Conservation (phyloP, 805 yeast genomes). For the Metschnikowia amazonensis region DNA sequence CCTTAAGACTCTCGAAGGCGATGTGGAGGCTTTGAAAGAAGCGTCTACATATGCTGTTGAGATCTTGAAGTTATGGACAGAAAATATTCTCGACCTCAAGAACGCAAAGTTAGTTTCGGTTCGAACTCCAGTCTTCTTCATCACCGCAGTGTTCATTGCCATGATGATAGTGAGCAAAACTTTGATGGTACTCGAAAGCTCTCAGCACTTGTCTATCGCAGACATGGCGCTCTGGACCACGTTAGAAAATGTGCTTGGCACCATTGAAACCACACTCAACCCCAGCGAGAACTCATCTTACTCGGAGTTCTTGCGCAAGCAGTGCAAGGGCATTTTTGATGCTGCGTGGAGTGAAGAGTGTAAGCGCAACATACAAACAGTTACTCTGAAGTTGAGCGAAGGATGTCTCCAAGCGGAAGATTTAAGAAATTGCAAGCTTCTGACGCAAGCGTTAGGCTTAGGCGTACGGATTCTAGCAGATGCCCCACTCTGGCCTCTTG, state of each 20-base stretch:
- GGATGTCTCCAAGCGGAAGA: constrained; percentile 26
- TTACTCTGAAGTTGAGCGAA: constrained; percentile 1
- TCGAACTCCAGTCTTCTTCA: constrained; percentile 72
- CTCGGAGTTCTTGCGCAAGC: constrained; percentile 54
- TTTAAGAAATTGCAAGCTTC: constrained; percentile 43
- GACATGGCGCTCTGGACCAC: constrained; percentile 63
- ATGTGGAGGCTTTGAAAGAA: constrained; percentile 63
- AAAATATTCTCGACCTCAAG: constrained; percentile 59
- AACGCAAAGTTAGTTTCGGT: constrained; percentile 66
- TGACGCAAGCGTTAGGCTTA: constrained; percentile 56
- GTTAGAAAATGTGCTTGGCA: constrained; percentile 55
- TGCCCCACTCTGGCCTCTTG: constrained; percentile 85
- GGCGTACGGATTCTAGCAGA: constrained; percentile 78
- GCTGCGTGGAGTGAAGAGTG: constrained; percentile 13
- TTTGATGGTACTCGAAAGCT: constrained; percentile 49
- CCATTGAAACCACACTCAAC: constrained; percentile 55
- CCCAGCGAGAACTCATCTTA: constrained; percentile 52
- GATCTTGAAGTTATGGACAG: constrained; percentile 67
- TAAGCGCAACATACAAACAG: constrained; percentile 13
- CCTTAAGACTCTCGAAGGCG: constrained; percentile 42
- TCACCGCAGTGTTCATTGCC: constrained; percentile 65
- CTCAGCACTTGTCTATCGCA: constrained; percentile 31
- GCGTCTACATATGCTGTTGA: constrained; percentile 55
- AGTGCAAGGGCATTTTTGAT: constrained; percentile 59
- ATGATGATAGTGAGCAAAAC: constrained; percentile 61